A percentile compares a stretch with the other conserved stretches of the same genome.
These are phyloP conservation scores for Colletotrichum sp. DNA, from an alignment of 2,329 filamentous ascomycete genomes.

Conservation along the genomic window DNA sequence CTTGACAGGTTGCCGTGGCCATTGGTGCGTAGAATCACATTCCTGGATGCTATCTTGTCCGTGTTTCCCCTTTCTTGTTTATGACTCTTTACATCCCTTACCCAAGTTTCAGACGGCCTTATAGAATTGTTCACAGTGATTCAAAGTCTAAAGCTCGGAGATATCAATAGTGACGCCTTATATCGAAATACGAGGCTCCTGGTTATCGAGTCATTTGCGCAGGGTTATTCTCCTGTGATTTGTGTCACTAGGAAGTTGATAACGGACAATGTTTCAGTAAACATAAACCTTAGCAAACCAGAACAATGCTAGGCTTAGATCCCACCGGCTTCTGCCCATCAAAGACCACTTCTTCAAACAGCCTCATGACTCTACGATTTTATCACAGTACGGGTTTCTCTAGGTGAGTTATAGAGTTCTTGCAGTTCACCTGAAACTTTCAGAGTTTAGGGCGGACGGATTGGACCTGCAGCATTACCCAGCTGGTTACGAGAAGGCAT, in stretches of 20 bases:
- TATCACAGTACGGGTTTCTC: rapidly evolving
- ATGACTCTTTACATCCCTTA: neutral
- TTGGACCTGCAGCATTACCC: rapidly evolving
- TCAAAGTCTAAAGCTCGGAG: neutral
- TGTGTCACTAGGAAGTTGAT: neutral
- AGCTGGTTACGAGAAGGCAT: rapidly evolving
- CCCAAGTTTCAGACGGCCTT: neutral
- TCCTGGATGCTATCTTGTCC: too few relatives aligned
- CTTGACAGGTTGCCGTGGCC: rapidly evolving
- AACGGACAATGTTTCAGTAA: neutral
- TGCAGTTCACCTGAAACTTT: neutral
- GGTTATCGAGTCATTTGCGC: neutral
- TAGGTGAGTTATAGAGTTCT: neutral
- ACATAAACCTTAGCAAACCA: neutral
- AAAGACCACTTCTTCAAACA: neutral
- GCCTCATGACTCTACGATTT: neutral
- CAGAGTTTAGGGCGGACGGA: neutral
- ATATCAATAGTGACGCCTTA: rapidly evolving
- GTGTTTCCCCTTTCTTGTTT: too few relatives aligned
- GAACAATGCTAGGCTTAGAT: too few relatives aligned
- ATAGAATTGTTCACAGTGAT: neutral
- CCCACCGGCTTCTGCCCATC: neutral
- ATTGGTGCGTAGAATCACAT: too few relatives aligned
- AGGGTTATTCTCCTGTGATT: neutral
- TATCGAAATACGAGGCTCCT: rapidly evolving